Conservation (phyloP, 2,329 filamentous ascomycete species). For the Nothomitra cinnamomea region DNA sequence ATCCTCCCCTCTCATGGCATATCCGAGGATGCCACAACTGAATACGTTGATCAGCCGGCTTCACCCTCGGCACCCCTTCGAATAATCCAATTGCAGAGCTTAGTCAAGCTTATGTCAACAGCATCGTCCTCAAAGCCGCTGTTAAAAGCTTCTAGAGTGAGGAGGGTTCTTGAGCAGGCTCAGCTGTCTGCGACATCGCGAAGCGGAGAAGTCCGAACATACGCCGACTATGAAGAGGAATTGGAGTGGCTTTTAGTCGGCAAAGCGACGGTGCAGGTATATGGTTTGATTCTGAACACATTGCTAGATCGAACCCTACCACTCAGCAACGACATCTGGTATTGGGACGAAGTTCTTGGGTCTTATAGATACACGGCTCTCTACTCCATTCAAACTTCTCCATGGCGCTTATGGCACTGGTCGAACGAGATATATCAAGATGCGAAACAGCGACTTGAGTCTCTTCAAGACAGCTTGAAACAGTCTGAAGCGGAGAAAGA, state of each 20-base stretch:
- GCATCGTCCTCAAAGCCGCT: constrained; percentile 46
- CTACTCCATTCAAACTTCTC: constrained; percentile 76
- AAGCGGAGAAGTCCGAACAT: constrained; percentile 19
- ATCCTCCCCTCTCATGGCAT: constrained; percentile 7
- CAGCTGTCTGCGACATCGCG: constrained; percentile 24
- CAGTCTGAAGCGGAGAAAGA: constrained; percentile 6
- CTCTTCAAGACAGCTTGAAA: constrained; percentile 9
- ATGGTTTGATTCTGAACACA: constrained; percentile 60
- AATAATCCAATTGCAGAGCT: constrained; percentile 41
- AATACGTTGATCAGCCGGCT: constrained; percentile 17
- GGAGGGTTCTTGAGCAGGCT: constrained; percentile 44
- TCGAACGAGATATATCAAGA: constrained; percentile 52
- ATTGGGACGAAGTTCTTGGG: constrained; percentile 80
- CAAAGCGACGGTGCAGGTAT: constrained; percentile 83
- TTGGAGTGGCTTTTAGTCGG: constrained; percentile 81
- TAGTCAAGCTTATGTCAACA: constrained; percentile 55
- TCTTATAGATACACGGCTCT: constrained; percentile 64
- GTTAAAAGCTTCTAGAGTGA: constrained; percentile 42
- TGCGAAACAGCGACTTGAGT: constrained; percentile 27
- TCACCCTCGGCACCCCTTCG: constrained; percentile 33
- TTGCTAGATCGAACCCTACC: constrained; percentile 71
- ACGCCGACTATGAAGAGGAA: constrained; percentile 29
- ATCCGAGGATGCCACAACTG: constrained; percentile 8
- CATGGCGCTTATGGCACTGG: constrained; percentile 57
- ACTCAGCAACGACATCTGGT: constrained; percentile 76